Conservation (phyloP, 2,329 filamentous ascomycete genomes). For the Neodidymelliopsis sp. region DNA sequence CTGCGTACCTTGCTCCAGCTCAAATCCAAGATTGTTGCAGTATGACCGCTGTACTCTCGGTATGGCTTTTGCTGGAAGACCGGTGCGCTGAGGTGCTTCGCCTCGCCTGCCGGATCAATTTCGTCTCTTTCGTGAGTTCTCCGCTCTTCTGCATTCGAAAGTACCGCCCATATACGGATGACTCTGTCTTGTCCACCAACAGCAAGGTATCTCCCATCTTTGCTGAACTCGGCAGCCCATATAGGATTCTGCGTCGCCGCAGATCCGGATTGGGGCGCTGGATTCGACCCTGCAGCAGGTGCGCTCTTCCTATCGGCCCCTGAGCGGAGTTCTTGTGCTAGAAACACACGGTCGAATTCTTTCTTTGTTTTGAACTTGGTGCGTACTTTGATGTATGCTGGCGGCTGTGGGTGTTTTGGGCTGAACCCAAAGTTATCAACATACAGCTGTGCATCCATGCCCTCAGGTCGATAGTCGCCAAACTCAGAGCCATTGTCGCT, state of each 20-base stretch:
- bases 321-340: constrained; percentile 87
- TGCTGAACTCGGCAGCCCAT: constrained; percentile 93
- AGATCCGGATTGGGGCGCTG: constrained; percentile 43
- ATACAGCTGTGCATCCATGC: constrained; percentile 83
- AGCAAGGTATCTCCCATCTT: constrained; percentile 88
- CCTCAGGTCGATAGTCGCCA: constrained; percentile 73
- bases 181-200: constrained; percentile 90
- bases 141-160: constrained; percentile 82
- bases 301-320: constrained; percentile 47
- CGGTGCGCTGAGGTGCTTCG: constrained; percentile 80
- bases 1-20: constrained; percentile 89
- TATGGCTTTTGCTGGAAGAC: constrained; percentile 84
- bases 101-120: constrained; percentile 59
- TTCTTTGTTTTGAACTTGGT: constrained; percentile 79
- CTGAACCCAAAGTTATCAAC: constrained; percentile 77
- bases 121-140: constrained; percentile 76
- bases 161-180: constrained; percentile 87
- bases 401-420: constrained; percentile 86
- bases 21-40: constrained; percentile 84
- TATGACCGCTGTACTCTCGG: constrained; percentile 83
- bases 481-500: constrained; percentile 74
- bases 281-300: constrained; percentile 34
- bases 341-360: constrained; percentile 86
- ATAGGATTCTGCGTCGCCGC: constrained; percentile 68
- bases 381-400: constrained; percentile 87